Evolutionary conservation across 495 filamentous ascomycete species (phyloP), one percentile per base, ranked within the genome.

Genomic region (Neurospora sp.): DNA sequence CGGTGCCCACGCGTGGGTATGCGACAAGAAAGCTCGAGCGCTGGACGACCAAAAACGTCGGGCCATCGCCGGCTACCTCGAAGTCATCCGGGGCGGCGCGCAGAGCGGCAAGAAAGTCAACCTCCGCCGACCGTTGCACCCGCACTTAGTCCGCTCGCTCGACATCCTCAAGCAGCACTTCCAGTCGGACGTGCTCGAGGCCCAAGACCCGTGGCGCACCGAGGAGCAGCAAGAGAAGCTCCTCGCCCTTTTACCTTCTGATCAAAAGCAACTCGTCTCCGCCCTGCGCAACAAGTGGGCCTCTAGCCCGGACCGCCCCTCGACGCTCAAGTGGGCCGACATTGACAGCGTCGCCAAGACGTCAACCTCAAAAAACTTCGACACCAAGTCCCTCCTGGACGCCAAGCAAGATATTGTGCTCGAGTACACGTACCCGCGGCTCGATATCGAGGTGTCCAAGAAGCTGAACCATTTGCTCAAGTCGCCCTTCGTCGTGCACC

Each of bases 1-100:
- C 89, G 96, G 96, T 81, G 94, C 91, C 18, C 96, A 99, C 90
- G 96, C 95, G 9, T 99, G 96, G 96, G 92, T 99, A n/a, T 97
- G 95, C 80, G 96, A 99, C 82, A 92, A 91, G 74, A 89, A 90
- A 69, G 96, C 94, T 5, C 87, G 96, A 73, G 85, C 85, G 44
- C 86, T 99, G 83, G 91, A 97, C 77, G 96, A 98, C 79, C 85
- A 90, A 71, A 93, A 93, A 77, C 87, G 96, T 39, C 90, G 89
- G 74, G 92, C 94, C 4, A 88, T 99, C 66, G 93, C 93, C 5
- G 89, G 91, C 9, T 98, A 98, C 80, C 87, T 99, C 12, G 94
- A 97, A 76, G 85, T 98, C 5, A 84, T 98, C 4, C 91, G 89
- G 71, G 95, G 96, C 42, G 93, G 94, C 16, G 88, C 91, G 42